phyloP scores from a whole-genome alignment of 2,329 filamentous ascomycete genomes.

The Fusarium falciforme region DNA sequence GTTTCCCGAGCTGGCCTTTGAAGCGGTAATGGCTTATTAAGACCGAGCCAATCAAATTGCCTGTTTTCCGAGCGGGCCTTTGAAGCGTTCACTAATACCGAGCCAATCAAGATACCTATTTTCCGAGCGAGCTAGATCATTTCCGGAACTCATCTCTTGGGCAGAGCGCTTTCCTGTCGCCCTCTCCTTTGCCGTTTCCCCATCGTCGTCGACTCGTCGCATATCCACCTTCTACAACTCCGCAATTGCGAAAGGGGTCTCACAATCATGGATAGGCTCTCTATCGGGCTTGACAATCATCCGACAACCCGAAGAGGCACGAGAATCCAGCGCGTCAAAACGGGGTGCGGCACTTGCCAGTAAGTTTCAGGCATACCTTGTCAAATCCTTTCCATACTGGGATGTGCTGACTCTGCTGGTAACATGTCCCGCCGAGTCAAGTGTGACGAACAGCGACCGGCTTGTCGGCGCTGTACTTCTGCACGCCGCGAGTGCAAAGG shows the following conservation, averaged over 20 bases:
- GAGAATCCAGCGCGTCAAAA: slow-evolving; percentile 4
- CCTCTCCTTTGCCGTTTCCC: neutral
- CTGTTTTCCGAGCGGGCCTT: too few species aligned
- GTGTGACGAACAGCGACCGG: neutral
- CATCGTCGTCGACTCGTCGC: neutral
- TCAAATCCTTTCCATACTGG: neutral
- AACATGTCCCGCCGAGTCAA: slow-evolving; percentile 2
- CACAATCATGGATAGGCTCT: neutral
- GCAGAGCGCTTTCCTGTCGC: too few species aligned
- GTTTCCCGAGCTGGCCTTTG: too few species aligned
- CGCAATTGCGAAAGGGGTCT: neutral
- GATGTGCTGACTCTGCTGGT: neutral
- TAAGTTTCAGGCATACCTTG: neutral
- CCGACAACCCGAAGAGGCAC: neutral
- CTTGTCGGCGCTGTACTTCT: slow-evolving; percentile 1
- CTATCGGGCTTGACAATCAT: neutral
- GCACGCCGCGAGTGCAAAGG: neutral
- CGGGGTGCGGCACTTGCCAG: slow-evolving; percentile 8
- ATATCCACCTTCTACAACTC: neutral
- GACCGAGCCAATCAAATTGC: neutral
- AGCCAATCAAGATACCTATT: neutral
- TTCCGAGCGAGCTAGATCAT: neutral
- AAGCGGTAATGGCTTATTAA: too few species aligned
- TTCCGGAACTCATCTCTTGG: neutral
- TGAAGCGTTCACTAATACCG: too few species aligned